Evolutionary conservation across 1,284 basidiomycete genomes (phyloP).

Genomic region (Moesziomyces aphidis): DNA sequence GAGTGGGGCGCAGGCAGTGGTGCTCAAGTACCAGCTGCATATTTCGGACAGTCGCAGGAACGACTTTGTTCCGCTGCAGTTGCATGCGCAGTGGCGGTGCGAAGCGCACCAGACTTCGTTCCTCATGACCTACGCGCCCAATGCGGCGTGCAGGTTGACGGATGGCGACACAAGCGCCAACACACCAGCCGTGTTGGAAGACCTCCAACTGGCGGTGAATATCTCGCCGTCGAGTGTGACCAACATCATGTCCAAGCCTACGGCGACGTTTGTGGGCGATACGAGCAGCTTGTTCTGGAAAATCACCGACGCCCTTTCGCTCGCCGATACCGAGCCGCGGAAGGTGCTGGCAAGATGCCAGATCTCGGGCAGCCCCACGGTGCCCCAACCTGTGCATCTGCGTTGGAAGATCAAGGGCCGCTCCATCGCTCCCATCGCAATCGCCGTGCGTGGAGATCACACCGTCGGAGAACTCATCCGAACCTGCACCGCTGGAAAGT

Average conservation of each 20-base stretch:
- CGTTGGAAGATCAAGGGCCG: constrained; percentile 69
- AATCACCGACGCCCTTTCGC: constrained; percentile 57
- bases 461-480: constrained; percentile 33
- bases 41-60: constrained; percentile 66
- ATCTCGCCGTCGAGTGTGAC: constrained; percentile 68
- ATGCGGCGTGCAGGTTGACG: constrained; percentile 37
- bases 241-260: constrained; percentile 72
- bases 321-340: constrained; percentile 28
- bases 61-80: constrained; percentile 68
- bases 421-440: constrained; percentile 68
- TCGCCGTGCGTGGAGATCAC: constrained; percentile 50
- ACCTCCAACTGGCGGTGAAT: constrained; percentile 68
- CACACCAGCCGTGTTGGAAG: constrained; percentile 26
- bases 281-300: constrained; percentile 69
- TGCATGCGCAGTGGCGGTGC: constrained; percentile 71
- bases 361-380: constrained; percentile 61
- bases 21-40: constrained; percentile 72
- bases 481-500: constrained; percentile 38
- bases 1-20: constrained; percentile 59
- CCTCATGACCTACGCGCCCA: constrained; percentile 70
- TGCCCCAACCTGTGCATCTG: constrained; percentile 68
- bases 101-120: constrained; percentile 71
- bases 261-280: constrained; percentile 68
- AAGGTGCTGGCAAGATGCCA: constrained; percentile 71
- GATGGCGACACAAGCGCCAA: not conserved